Percentiles rank a stretch among this genome's conserved stretches.
Evolutionary conservation across 2,329 filamentous ascomycete genomes (phyloP).

Genomic region (Bisporella sp.): DNA sequence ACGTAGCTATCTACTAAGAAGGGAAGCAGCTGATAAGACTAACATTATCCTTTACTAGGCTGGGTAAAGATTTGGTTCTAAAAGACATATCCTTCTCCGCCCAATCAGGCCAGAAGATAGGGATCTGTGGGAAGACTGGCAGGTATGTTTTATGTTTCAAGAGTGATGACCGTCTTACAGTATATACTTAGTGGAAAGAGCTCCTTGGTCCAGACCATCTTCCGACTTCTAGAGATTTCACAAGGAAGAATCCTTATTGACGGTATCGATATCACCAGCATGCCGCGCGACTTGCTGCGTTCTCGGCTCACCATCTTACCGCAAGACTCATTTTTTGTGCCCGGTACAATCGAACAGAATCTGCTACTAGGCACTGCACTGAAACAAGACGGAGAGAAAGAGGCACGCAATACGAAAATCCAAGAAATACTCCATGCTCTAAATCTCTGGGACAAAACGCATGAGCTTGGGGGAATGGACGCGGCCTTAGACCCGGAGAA

Average conservation of each 20-base stretch:
- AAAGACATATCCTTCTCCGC: slow-evolving; percentile 35
- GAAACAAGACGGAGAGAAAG: too few relatives aligned
- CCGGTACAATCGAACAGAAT: slow-evolving; percentile 80
- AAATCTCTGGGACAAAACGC: slow-evolving; percentile 33
- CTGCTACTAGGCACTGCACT: slow-evolving; percentile 78
- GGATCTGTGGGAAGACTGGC: slow-evolving; percentile 44
- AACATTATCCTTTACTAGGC: too few relatives aligned
- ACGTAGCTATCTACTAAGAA: too few relatives aligned
- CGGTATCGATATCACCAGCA: slow-evolving; percentile 74
- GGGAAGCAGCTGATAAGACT: too few relatives aligned
- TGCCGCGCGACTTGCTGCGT: slow-evolving; percentile 82
- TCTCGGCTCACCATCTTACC: slow-evolving; percentile 91
- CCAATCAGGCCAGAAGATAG: slow-evolving; percentile 45
- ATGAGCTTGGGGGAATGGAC: neutral
- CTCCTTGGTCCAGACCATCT: slow-evolving; percentile 80
- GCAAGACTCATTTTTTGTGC: slow-evolving; percentile 86
- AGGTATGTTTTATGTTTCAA: neutral
- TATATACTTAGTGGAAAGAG: slow-evolving; percentile 60
- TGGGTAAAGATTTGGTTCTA: too few relatives aligned
- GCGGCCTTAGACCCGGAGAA: neutral
- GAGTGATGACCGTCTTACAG: slow-evolving; percentile 27
- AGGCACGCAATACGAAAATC: slow-evolving; percentile 67
- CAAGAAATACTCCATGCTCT: slow-evolving; percentile 77
- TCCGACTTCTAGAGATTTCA: slow-evolving; percentile 84
- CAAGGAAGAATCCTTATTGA: slow-evolving; percentile 82